Evolutionary conservation across 1,139 yeast species (phyloP).

Genomic region (Arxiozyma heterogenica): DNA sequence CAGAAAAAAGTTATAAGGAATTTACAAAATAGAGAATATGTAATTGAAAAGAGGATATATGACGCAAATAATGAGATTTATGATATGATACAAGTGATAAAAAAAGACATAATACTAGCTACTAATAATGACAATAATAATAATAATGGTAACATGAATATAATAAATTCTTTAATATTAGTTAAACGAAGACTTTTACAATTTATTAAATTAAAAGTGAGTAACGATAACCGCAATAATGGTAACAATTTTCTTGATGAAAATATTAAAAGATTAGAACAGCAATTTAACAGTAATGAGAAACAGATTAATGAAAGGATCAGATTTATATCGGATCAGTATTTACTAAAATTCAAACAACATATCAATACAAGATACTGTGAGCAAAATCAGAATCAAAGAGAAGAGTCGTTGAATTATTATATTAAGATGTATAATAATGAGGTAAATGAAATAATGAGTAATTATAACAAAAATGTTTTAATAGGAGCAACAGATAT

Average conservation of each 20-base stretch:
- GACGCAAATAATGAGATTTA: background rate
- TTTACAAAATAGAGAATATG: slow-evolving; percentile 47
- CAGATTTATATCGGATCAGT: background rate
- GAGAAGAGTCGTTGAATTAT: background rate
- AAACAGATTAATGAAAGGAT: background rate
- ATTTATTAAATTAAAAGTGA: slow-evolving; percentile 36
- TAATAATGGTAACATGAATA: slow-evolving; percentile 25
- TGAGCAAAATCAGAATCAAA: background rate
- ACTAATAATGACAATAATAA: background rate
- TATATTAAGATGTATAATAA: no score
- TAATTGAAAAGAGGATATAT: background rate
- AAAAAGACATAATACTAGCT: background rate
- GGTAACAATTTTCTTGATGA: no score
- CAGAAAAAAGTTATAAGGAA: slow-evolving; percentile 73
- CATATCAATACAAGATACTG: no score
- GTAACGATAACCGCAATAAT: slow-evolving; percentile 9
- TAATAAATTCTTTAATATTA: slow-evolving; percentile 35
- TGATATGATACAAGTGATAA: background rate
- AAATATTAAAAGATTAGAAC: background rate
- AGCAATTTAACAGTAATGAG: background rate
- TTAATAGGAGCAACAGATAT: background rate
- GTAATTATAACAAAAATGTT: no score
- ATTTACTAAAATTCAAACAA: background rate
- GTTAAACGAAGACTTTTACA: slow-evolving; percentile 51
- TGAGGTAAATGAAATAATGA: background rate